Conservation (phyloP, 345 rosid genomes). For the Populus deltoides region DNA sequence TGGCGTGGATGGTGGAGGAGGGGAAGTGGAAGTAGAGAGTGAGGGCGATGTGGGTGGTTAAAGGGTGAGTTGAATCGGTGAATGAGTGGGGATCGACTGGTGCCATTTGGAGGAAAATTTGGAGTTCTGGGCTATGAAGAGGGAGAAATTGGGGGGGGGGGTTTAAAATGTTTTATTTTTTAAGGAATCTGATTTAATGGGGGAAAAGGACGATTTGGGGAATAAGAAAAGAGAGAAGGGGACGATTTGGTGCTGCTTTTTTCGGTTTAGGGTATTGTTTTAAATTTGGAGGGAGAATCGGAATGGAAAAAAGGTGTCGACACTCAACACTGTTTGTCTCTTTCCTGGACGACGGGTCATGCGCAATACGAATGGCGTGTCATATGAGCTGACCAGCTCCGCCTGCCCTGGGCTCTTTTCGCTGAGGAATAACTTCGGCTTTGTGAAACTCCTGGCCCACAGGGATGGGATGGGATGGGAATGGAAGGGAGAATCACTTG, state of each 20-base stretch:
- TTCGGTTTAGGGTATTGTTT: neutral
- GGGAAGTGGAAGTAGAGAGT: constrained; percentile 74
- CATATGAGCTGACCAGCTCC: neutral
- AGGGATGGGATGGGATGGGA: too few relatives aligned
- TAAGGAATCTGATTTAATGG: neutral
- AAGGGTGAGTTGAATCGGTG: constrained; percentile 68
- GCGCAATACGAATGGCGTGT: neutral
- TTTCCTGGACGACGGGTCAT: neutral
- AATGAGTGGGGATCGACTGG: constrained; percentile 82
- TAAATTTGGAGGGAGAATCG: constrained; percentile 7
- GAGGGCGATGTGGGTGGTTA: constrained; percentile 62
- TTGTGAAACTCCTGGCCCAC: too few relatives aligned
- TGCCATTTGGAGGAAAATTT: constrained; percentile 41
- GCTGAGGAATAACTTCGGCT: too few relatives aligned
- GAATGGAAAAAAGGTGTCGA: neutral
- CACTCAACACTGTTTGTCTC: neutral
- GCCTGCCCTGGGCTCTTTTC: too few relatives aligned
- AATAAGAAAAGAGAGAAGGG: neutral
- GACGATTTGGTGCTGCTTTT: neutral
- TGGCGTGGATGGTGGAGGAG: constrained; percentile 66
- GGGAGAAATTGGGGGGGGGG: neutral
- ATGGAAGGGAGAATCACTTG: too few relatives aligned
- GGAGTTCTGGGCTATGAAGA: neutral
- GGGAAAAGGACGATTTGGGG: neutral
- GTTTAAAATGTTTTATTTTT: neutral